Percentiles rank a stretch among this genome's conserved stretches.
These are phyloP conservation scores for Hibiscus tridactylites DNA, from an alignment of 345 rosid species.

Conservation along the genomic window DNA sequence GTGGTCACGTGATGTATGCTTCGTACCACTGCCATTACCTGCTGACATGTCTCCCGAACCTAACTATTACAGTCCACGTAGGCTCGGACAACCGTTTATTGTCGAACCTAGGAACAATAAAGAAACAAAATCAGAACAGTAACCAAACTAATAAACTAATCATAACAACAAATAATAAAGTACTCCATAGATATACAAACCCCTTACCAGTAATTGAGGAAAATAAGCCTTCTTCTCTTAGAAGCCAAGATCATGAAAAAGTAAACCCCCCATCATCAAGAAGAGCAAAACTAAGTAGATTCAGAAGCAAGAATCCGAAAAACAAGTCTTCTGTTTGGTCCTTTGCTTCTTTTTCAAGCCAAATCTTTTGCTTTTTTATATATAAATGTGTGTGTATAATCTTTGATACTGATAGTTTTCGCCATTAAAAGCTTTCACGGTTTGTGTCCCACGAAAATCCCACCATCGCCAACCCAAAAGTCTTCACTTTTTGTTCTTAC, in stretches of 20 bases:
- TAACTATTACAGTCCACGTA: conserved; percentile 9
- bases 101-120: conserved; percentile 13
- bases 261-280: background rate
- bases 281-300: conserved; percentile 18
- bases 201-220: background rate
- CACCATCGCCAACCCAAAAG: conserved; percentile 7
- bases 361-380: conserved; percentile 1
- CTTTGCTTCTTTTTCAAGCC: conserved; percentile 40
- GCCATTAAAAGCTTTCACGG: conserved; percentile 47
- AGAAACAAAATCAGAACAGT: conserved; percentile 16
- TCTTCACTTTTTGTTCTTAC: conserved; percentile 3
- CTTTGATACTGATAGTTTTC: conserved; percentile 28
- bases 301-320: conserved; percentile 6
- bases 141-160: background rate
- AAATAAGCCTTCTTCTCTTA: conserved; percentile 24
- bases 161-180: background rate
- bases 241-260: background rate
- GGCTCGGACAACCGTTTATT: conserved; percentile 79
- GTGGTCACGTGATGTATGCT: conserved; percentile 40
- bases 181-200: background rate
- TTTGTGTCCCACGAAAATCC: conserved; percentile 41
- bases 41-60: conserved; percentile 26
- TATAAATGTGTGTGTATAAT: background rate
- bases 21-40: conserved; percentile 22
- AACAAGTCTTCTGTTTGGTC: background rate